These are phyloP conservation scores for Auricularia auricula-judae DNA, from an alignment of 768 basidiomycete species.

Conservation along the genomic window DNA sequence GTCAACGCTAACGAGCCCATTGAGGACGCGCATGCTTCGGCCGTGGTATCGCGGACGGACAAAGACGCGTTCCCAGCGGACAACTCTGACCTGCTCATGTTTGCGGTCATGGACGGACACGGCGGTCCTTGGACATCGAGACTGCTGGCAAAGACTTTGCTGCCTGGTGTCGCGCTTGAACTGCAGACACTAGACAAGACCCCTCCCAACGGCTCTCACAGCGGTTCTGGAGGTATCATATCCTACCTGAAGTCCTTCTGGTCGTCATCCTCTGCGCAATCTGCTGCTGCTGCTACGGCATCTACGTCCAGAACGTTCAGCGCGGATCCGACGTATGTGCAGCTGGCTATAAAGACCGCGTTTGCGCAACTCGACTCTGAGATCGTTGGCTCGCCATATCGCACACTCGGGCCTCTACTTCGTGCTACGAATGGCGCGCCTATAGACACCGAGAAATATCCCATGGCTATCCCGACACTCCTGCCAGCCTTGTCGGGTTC, in stretches of 20 bases:
- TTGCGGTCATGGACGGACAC: constrained; percentile 76
- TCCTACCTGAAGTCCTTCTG: constrained; percentile 19
- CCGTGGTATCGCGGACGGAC: constrained; percentile 34
- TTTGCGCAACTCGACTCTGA: constrained; percentile 81
- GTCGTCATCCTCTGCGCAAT: constrained; percentile 18
- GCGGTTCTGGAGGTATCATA: neutral
- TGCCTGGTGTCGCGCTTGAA: constrained; percentile 74
- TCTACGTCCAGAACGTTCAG: constrained; percentile 22
- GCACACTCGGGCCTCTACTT: constrained; percentile 51
- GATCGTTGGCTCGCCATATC: constrained; percentile 67
- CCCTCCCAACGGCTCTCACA: constrained; percentile 8
- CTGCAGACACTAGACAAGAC: constrained; percentile 43
- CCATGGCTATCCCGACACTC: constrained; percentile 60
- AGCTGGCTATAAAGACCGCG: constrained; percentile 60
- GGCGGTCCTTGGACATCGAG: constrained; percentile 23
- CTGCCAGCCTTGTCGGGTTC: constrained; percentile 82
- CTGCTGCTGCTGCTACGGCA: neutral
- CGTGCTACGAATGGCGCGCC: constrained; percentile 34
- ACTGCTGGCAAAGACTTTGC: constrained; percentile 71
- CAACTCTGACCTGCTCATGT: constrained; percentile 68
- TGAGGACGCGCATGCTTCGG: constrained; percentile 75
- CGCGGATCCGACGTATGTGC: constrained; percentile 42
- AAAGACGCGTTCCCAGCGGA: constrained; percentile 42
- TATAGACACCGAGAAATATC: constrained; percentile 58
- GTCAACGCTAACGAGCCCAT: constrained; percentile 83